These are phyloP conservation scores for Diaporthe sp. DNA, from an alignment of 2,329 filamentous ascomycete species.

Conservation along the genomic window DNA sequence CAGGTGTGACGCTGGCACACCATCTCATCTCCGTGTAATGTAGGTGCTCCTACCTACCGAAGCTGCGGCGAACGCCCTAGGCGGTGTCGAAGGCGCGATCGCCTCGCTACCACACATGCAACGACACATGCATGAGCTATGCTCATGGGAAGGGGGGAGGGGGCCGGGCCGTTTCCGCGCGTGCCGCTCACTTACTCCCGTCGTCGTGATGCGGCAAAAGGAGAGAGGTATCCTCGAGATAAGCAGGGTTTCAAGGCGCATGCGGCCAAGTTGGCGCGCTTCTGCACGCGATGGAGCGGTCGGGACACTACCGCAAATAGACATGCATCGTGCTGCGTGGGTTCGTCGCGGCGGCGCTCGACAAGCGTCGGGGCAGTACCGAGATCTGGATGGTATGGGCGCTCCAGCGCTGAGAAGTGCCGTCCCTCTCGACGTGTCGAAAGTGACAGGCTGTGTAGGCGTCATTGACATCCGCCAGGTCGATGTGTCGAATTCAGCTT, in stretches of 20 bases:
- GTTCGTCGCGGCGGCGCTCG: neutral
- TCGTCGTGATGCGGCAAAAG: neutral
- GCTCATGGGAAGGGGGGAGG: neutral
- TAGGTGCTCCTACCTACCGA: neutral
- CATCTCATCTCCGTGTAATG: neutral
- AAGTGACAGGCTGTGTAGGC: constrained; percentile 5
- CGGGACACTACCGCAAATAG: neutral
- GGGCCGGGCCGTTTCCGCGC: constrained; percentile 4
- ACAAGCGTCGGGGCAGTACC: neutral
- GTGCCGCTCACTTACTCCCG: neutral
- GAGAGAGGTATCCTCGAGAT: neutral
- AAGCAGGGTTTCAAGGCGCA: neutral
- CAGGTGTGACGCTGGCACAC: constrained; percentile 16
- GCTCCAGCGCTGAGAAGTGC: neutral
- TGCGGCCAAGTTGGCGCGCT: constrained; percentile 6
- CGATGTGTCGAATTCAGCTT: neutral
- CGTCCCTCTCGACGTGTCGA: neutral
- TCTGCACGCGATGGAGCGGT: neutral
- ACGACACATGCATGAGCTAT: neutral
- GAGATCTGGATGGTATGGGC: neutral
- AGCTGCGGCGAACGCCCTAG: neutral
- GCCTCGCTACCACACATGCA: neutral
- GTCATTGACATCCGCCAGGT: neutral
- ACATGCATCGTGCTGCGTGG: neutral
- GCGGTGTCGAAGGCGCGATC: constrained; percentile 17